Base-by-base conservation (phyloP, 2,329 filamentous ascomycete genomes). In the Ploettnerulaceae sp. region DNA sequence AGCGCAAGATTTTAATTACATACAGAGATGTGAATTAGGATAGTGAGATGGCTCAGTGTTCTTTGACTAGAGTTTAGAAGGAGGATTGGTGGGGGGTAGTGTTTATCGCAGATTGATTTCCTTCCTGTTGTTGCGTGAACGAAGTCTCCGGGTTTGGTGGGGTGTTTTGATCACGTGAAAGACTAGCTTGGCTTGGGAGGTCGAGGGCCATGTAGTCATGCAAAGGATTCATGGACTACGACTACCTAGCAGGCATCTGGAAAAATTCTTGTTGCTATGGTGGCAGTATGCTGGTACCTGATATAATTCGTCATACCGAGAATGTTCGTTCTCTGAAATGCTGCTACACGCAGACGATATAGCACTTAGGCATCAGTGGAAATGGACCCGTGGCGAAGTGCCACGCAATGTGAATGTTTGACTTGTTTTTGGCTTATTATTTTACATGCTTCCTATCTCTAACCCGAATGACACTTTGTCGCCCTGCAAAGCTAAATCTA, bases 401-500 rank as follows among this genome's bases (percentile, higher is more conserved):
- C 41, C 44, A 50, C 47, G 47, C 38, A 39, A 39, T 45, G 38
- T 51, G 15, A 45, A 5, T 47, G n/a, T 58, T 58, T 53, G 32
- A 48, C 15, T 43, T 56, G 47, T 55, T 58, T 57, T 57, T 57
- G 51, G 22, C 28, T 51, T 44, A 55, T 57, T 61, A 60, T 53
- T 57, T 48, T 61, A 59, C 55, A 58, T 56, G 26, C n/a, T n/a
- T 43, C 50, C 38, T 51, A 46, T 47, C 22, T 50, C 43, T 51
- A 45, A 50, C n/a, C n/a, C n/a, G n/a, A 50, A 53, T 51, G 54
- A 54, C 43, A 56, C 50, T 55, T 55, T 54, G 51, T 56, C 53
- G 57, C 56, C 58, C 52, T 53, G 47, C 54, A 54, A 57, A 58
- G 52, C 56, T 51, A 57, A 45, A 49, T 57, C 39, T 57, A 58